Percentiles rank a stretch among this genome's conserved stretches.
Evolutionary conservation across 192 early-diverging fungal genomes (phyloP).

Genomic region (Coemansia sp.): DNA sequence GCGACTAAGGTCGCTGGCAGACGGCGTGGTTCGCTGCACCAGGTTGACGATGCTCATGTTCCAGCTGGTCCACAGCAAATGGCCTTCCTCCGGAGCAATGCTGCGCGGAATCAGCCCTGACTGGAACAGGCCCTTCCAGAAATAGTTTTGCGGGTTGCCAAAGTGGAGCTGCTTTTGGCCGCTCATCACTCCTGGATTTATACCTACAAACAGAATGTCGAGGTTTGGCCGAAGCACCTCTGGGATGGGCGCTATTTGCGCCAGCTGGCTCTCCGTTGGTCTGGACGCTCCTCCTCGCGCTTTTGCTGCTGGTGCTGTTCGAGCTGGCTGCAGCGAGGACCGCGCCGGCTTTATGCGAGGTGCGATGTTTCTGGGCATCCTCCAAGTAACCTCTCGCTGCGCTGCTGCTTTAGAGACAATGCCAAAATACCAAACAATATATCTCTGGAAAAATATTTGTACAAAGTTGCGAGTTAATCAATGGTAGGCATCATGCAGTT

Average conservation of each 20-base stretch:
- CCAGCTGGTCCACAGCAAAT: conserved; percentile 40
- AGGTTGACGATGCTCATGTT: conserved; percentile 66
- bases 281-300: not conserved
- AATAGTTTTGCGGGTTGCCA: conserved; percentile 66
- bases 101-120: conserved; percentile 55
- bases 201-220: conserved; percentile 67
- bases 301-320: not conserved
- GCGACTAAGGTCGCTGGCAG: conserved; percentile 54
- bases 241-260: conserved; percentile 35
- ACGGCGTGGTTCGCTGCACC: conserved; percentile 56
- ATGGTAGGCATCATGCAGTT: no score
- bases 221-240: conserved; percentile 36
- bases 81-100: conserved; percentile 55
- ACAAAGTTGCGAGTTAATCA: no score
- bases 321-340: not conserved
- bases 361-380: not conserved
- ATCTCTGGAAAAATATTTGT: no score
- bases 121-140: conserved; percentile 67
- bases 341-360: not conserved
- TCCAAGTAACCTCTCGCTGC: no score
- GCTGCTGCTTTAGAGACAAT: no score
- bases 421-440: no score
- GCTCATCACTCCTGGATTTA: conserved; percentile 66
- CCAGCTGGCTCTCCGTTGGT: conserved; percentile 7
- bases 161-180: conserved; percentile 61